phyloP scores from a whole-genome alignment of 2,329 filamentous ascomycete species.

The Diaporthe sp. region DNA sequence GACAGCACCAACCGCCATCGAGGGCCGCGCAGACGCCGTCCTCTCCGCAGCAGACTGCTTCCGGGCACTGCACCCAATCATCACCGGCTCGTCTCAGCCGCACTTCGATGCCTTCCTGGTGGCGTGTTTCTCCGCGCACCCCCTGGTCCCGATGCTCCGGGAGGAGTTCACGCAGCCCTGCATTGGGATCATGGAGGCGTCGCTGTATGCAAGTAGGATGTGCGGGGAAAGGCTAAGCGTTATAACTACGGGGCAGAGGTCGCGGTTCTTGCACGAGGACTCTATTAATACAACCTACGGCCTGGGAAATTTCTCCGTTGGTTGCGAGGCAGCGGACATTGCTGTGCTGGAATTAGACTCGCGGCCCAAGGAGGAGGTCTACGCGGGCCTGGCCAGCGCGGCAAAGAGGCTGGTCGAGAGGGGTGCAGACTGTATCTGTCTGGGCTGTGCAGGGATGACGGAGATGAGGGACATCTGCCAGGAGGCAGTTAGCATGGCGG shows the following conservation, averaged over 20 bases:
- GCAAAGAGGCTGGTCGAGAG: conserved; percentile 54
- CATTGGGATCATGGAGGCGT: conserved; percentile 66
- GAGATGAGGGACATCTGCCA: conserved; percentile 60
- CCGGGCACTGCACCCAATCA: conserved; percentile 59
- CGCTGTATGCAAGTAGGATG: conserved; percentile 61
- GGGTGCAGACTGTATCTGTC: conserved; percentile 51
- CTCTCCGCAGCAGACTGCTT: conserved; percentile 63
- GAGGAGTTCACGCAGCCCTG: conserved; percentile 60
- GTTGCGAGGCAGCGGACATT: conserved; percentile 54
- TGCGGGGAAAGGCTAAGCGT: conserved; percentile 62
- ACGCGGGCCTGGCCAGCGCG: conserved; percentile 54
- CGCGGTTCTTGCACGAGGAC: conserved; percentile 56
- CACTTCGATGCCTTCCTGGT: conserved; percentile 63
- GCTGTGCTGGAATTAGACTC: conserved; percentile 60
- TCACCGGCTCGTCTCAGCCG: conserved; percentile 36
- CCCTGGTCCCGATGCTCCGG: conserved; percentile 59
- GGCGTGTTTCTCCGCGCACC: conserved; percentile 63
- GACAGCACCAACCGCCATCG: conserved; percentile 64
- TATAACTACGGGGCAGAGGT: conserved; percentile 55
- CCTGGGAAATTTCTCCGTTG: conserved; percentile 56
- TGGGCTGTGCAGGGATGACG: conserved; percentile 65
- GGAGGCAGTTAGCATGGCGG: conserved; percentile 58
- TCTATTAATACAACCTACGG: conserved; percentile 56
- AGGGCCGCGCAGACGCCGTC: conserved; percentile 63
- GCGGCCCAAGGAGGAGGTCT: conserved; percentile 54